Conservation (phyloP, 148 eudicot species). For the Selenicereus undatus region DNA sequence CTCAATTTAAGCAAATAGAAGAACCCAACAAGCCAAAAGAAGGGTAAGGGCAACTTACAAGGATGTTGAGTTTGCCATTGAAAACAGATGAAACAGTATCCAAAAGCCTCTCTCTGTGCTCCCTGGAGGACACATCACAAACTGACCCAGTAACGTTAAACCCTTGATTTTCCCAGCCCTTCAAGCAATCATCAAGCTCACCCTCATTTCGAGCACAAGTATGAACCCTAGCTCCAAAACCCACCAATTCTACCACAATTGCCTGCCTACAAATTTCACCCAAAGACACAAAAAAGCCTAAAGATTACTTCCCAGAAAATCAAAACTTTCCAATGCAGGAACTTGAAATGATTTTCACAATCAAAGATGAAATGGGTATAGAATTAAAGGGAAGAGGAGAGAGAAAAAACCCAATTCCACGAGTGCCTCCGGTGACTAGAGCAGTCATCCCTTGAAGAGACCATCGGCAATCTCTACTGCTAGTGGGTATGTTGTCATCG, state of each 20-base stretch:
- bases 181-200: constrained; percentile 46
- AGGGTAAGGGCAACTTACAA: constrained; percentile 31
- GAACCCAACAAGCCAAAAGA: background rate
- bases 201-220: constrained; percentile 56
- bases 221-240: constrained; percentile 63
- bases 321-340: constrained; percentile 8
- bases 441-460: constrained; percentile 44
- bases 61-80: constrained; percentile 61
- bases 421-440: constrained; percentile 72
- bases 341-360: background rate
- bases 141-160: constrained; percentile 53
- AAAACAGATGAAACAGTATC: constrained; percentile 41
- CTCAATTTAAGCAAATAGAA: background rate
- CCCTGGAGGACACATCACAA: constrained; percentile 52
- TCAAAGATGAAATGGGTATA: background rate
- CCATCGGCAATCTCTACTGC: constrained; percentile 7
- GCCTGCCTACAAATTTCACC: constrained; percentile 44
- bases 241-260: constrained; percentile 61
- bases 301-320: background rate
- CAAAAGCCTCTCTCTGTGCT: constrained; percentile 42
- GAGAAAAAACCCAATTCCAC: constrained; percentile 55
- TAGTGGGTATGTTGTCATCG: constrained; percentile 1
- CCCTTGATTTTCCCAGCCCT: constrained; percentile 48
- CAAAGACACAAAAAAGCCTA: background rate
- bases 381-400: background rate